Evolutionary conservation across 305 asterid genomes (phyloP).

Genomic region (Andrographis paniculata): DNA sequence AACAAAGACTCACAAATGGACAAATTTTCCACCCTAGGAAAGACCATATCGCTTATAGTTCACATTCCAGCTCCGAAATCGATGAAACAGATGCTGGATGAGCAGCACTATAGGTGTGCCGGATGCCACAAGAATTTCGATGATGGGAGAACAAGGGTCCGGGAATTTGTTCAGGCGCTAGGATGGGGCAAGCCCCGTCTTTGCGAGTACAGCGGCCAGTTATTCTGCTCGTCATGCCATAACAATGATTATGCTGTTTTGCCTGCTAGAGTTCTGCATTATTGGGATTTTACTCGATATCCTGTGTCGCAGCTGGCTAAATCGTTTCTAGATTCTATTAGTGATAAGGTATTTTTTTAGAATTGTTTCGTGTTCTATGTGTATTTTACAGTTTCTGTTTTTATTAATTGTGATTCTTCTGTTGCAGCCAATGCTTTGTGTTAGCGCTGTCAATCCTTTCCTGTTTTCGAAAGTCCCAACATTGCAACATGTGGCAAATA

Average conservation of each 20-base stretch:
- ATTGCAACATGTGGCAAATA: conserved; percentile 78
- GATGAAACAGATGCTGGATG: conserved; percentile 70
- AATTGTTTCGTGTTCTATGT: not conserved
- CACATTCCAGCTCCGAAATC: conserved; percentile 51
- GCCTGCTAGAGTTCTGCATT: conserved; percentile 85
- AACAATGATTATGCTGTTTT: conserved; percentile 74
- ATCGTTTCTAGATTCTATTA: conserved; percentile 79
- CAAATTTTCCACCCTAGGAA: conserved; percentile 46
- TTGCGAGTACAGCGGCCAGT: conserved; percentile 86
- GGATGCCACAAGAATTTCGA: conserved; percentile 78
- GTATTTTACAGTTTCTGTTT: not conserved
- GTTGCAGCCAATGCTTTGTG: conserved; percentile 99
- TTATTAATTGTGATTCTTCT: conserved; percentile 19
- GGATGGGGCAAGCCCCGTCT: conserved; percentile 98
- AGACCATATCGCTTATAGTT: conserved; percentile 69
- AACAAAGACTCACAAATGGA: conserved; percentile 22
- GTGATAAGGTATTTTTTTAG: conserved; percentile 55
- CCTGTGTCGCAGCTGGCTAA: conserved; percentile 88
- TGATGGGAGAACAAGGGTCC: conserved; percentile 59
- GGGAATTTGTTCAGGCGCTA: conserved; percentile 56
- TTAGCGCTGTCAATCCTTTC: conserved; percentile 87
- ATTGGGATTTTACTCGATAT: conserved; percentile 82
- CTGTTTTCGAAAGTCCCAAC: conserved; percentile 82
- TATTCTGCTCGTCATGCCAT: conserved; percentile 85
- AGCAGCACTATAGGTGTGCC: conserved; percentile 73